Evolutionary conservation across 257 asterid genomes (phyloP), one percentile per base, ranked within the genome.

Genomic region (Vinca minor): DNA sequence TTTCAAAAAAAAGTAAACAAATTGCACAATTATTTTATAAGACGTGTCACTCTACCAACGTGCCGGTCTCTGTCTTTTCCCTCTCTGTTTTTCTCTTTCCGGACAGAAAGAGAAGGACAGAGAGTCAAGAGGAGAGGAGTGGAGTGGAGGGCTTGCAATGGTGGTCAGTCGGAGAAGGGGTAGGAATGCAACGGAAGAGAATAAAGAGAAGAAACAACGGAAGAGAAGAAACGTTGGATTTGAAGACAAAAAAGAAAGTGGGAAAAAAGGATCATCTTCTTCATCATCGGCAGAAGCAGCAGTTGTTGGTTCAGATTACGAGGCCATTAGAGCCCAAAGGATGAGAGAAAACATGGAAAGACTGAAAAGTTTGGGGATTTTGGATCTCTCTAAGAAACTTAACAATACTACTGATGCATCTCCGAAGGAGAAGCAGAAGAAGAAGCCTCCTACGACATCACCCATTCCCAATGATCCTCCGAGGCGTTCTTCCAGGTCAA

Each of bases 401-500:
- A 56, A 64, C 41, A 58, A 59, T 35, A 17, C 69, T 20, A 4
- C 72, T 8, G 75, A 56, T 38, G 61, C 63, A 2, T 26, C 70
- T 62, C 32, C 76, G 4, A 34, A 34, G 38, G 7, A n/a, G 1
- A 74, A 69, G 69, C 21, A 25, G 32, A 59, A 28, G 52, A 36
- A 17, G 39, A 28, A 23, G 39, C 48, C 68, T 6, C n/a, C 44
- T 47, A 34, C 69, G n/a, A 36, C 17, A 15, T 9, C 36, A 20
- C 55, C 77, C 14, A 18, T 75, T 64, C 48, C 82, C 9, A 17
- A 12, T 62, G 65, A 65, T 31, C 84, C 84, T 56, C 83, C 77
- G 20, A 68, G 95, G 69, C 95, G 95, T 70, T 87, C 95, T 69
- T 76, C 84, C 52, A 76, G 95, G 95, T 86, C 28, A 15, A 12